Evolutionary conservation across 345 rosid species (phyloP).

Genomic region (Populus tremula): DNA sequence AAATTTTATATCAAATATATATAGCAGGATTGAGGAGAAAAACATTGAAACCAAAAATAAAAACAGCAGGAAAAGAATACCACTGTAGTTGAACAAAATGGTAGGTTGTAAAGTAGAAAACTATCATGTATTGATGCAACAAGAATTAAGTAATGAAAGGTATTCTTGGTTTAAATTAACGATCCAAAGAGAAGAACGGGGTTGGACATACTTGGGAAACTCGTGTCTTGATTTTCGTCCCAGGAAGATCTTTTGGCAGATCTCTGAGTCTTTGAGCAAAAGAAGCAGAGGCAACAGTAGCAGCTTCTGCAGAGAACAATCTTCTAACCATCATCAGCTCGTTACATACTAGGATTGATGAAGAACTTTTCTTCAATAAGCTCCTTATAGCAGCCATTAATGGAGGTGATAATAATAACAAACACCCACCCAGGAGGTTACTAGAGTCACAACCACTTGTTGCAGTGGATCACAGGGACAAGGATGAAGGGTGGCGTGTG

Average conservation of each 20-base stretch:
- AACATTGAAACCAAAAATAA: not conserved
- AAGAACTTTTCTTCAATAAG: conserved; percentile 37
- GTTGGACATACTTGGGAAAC: conserved; percentile 50
- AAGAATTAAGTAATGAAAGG: not conserved
- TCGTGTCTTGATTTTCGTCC: conserved; percentile 57
- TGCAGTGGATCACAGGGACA: not conserved
- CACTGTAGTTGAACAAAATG: not conserved
- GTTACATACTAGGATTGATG: conserved; percentile 16
- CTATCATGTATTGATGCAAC: not conserved
- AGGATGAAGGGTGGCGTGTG: not conserved
- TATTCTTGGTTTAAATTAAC: not conserved
- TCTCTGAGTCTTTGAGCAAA: conserved; percentile 65
- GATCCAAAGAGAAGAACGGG: not conserved
- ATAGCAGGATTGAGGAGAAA: not conserved
- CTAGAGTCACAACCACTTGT: not conserved
- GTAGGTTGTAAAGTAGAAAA: not conserved
- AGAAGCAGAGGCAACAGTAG: conserved; percentile 35
- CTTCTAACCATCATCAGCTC: conserved; percentile 21
- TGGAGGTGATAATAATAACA: not conserved
- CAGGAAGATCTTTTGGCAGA: conserved; percentile 66
- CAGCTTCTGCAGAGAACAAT: conserved; percentile 45
- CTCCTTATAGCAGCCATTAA: conserved; percentile 52
- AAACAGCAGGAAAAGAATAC: not conserved
- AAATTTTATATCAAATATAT: too few relatives aligned
- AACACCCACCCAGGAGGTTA: not conserved